Evolutionary conservation across 441 rosid species (phyloP).

Genomic region (Breynia disticha): DNA sequence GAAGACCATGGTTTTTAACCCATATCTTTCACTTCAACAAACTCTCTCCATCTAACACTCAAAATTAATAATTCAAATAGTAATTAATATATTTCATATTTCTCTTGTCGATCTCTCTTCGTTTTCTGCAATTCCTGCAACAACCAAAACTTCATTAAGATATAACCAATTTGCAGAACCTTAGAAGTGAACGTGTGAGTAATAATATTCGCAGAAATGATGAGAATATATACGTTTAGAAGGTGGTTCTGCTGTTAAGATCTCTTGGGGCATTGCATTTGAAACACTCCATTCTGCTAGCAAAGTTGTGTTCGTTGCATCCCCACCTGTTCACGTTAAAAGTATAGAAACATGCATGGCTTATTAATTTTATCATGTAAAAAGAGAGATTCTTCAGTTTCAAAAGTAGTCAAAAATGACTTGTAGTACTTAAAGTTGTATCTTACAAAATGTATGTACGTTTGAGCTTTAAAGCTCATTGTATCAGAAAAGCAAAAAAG

Average conservation of each 20-base stretch:
- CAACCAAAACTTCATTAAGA: too few relatives aligned
- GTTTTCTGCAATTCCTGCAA: conserved; percentile 29
- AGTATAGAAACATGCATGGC: too few relatives aligned
- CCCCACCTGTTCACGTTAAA: conserved; percentile 35
- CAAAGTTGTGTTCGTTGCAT: conserved; percentile 83
- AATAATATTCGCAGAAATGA: too few relatives aligned
- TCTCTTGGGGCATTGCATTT: conserved; percentile 85
- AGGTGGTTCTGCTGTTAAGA: conserved; percentile 40
- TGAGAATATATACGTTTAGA: conserved; percentile 24
- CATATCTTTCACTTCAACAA: conserved; percentile 18
- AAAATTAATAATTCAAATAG: conserved; percentile 5
- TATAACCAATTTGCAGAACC: too few relatives aligned
- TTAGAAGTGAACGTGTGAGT: too few relatives aligned
- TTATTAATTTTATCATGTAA: too few relatives aligned
- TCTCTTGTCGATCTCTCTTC: conserved; percentile 14
- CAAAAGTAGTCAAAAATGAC: too few relatives aligned
- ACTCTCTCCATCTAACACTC: conserved; percentile 17
- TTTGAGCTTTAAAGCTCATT: too few relatives aligned
- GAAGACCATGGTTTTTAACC: conserved; percentile 9
- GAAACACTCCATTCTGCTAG: conserved; percentile 80
- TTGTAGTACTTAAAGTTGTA: too few relatives aligned
- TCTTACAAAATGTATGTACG: too few relatives aligned
- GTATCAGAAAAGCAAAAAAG: too few relatives aligned
- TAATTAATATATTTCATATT: conserved; percentile 5
- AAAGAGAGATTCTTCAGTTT: too few relatives aligned